A percentile compares a stretch with the other conserved stretches of the same genome.
Evolutionary conservation across 139 green algal genomes (phyloP).

Genomic region (Spirogloea muscicola): DNA sequence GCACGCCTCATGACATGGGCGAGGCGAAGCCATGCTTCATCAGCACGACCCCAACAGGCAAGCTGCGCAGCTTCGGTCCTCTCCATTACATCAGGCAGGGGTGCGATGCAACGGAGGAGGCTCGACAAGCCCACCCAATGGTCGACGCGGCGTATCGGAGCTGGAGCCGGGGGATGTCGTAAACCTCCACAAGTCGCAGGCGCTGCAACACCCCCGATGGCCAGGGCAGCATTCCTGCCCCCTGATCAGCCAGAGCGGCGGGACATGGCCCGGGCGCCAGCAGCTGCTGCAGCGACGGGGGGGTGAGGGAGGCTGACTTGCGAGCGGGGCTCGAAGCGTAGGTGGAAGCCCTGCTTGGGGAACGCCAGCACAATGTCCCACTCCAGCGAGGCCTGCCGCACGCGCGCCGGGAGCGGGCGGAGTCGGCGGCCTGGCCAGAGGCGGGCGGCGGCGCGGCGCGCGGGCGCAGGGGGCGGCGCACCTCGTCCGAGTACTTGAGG

Average conservation of each 20-base stretch:
- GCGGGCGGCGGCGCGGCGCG: neutral
- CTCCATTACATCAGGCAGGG: too few relatives aligned
- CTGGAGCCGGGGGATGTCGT: slow-evolving; percentile 53
- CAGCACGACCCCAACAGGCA: neutral
- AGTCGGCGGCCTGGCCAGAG: neutral
- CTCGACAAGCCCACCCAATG: slow-evolving; percentile 36
- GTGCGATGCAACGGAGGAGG: too few relatives aligned
- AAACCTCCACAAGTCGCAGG: slow-evolving; percentile 57
- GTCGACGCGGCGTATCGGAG: slow-evolving; percentile 22
- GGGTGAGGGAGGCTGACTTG: slow-evolving; percentile 36
- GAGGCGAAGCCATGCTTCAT: neutral
- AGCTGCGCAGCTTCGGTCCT: too few relatives aligned
- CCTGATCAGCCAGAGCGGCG: neutral
- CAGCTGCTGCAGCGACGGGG: neutral
- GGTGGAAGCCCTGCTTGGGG: slow-evolving; percentile 56
- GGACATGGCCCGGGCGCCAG: neutral
- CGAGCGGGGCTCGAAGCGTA: slow-evolving; percentile 52
- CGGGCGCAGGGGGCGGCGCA: neutral
- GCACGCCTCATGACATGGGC: neutral
- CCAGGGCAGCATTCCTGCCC: neutral
- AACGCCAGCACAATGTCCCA: slow-evolving; percentile 54
- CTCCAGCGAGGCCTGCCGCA: slow-evolving; percentile 24
- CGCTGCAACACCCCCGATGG: slow-evolving; percentile 6
- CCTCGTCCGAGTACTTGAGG: slow-evolving; percentile 38
- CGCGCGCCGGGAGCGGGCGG: slow-evolving; percentile 16